A percentile compares a stretch with the other conserved stretches of the same genome.
Conservation (phyloP, 768 basidiomycete species). For the Coprinopsis cinerea region DNA sequence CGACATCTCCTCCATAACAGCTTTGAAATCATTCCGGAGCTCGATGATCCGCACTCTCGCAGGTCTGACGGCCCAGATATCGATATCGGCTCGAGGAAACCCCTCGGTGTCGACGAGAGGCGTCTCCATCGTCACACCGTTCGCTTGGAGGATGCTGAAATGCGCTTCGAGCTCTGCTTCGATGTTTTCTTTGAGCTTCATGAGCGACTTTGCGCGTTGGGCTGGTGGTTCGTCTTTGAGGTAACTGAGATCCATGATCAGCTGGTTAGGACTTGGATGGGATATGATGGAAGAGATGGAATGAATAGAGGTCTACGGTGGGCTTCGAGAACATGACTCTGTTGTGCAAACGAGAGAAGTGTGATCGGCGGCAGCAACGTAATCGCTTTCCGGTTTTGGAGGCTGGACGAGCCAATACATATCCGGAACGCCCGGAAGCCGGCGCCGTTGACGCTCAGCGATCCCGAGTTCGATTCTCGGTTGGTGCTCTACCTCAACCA, state of each 20-base stretch:
- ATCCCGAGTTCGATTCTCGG: too few species aligned
- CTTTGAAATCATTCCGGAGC: conserved; percentile 71
- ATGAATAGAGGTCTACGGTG: too few species aligned
- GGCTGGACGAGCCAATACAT: too few species aligned
- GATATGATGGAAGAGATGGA: too few species aligned
- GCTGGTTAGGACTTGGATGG: neutral
- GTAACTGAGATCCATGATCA: conserved; percentile 40
- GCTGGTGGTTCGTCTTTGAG: conserved; percentile 40
- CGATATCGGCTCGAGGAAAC: conserved; percentile 84
- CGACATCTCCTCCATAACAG: conserved; percentile 60
- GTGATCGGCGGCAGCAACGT: neutral
- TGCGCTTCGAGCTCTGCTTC: conserved; percentile 67
- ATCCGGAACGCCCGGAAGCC: too few species aligned
- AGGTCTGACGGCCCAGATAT: conserved; percentile 70
- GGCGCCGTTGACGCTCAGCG: too few species aligned
- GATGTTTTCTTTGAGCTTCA: conserved; percentile 63
- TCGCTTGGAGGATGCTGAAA: conserved; percentile 54
- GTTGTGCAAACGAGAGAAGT: neutral
- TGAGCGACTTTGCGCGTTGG: conserved; percentile 58
- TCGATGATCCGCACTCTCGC: conserved; percentile 77
- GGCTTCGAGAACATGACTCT: neutral
- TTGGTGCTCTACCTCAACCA: too few species aligned
- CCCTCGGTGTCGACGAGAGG: conserved; percentile 84
- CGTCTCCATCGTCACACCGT: conserved; percentile 59
- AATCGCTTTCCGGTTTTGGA: conserved; percentile 11